A percentile compares a stretch with the other conserved stretches of the same genome.
Conservation (phyloP, 495 filamentous ascomycete species). For the Halenospora varia region DNA sequence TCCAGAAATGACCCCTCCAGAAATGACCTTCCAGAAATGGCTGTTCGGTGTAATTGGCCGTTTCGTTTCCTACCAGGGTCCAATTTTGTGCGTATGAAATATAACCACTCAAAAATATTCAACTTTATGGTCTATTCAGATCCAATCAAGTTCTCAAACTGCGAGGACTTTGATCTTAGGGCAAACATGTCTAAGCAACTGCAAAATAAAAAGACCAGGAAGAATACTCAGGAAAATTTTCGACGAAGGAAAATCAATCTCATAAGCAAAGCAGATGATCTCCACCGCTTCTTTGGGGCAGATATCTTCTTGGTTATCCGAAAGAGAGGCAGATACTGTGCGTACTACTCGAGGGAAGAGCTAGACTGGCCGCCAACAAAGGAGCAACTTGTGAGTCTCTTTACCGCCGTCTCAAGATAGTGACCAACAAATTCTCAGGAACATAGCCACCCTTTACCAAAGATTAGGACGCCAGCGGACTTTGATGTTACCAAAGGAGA, state of each 20-base stretch:
- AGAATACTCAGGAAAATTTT: slow-evolving; percentile 16
- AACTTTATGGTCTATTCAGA: no score
- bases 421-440: slow-evolving; percentile 12
- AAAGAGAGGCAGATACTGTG: slow-evolving; percentile 22
- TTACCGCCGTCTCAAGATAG: slow-evolving; percentile 10
- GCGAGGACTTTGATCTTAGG: background rate
- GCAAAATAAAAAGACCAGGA: slow-evolving; percentile 5
- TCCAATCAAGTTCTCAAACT: slow-evolving; percentile 3
- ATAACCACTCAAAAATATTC: no score
- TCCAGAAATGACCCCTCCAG: no score
- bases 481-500: no score
- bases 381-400: slow-evolving; percentile 18
- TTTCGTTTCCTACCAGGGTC: no score
- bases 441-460: no score
- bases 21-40: no score
- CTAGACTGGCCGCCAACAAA: slow-evolving; percentile 14
- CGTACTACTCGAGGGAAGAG: slow-evolving; percentile 15
- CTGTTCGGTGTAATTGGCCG: no score
- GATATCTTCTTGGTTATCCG: slow-evolving; percentile 21
- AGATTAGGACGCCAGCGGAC: no score
- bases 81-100: no score
- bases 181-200: no score
- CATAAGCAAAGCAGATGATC: slow-evolving; percentile 17
- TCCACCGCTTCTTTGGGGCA: slow-evolving; percentile 14
- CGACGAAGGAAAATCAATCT: slow-evolving; percentile 15